These are phyloP conservation scores for Pseudogymnoascus sp. DNA, from an alignment of 2,329 filamentous ascomycete species.

Conservation along the genomic window DNA sequence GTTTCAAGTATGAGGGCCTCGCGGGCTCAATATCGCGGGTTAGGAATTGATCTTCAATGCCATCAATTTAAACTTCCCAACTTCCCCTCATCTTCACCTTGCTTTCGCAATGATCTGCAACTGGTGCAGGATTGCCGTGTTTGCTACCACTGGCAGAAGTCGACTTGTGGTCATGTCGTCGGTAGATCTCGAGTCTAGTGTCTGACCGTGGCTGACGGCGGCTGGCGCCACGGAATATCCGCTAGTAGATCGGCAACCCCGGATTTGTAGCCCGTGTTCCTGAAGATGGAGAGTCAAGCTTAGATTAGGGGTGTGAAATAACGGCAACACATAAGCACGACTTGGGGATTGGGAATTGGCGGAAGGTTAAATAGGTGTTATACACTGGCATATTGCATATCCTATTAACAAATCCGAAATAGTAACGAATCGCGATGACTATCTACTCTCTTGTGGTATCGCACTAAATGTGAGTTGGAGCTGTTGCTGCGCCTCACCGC, in stretches of 20 bases:
- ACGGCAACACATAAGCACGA: not conserved
- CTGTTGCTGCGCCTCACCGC: too few species aligned
- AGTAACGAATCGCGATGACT: not conserved
- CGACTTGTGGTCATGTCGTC: not conserved
- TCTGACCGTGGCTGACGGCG: not conserved
- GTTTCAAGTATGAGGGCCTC: conserved; percentile 6
- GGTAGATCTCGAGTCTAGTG: not conserved
- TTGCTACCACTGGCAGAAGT: not conserved
- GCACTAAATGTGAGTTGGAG: too few species aligned
- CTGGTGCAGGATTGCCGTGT: not conserved
- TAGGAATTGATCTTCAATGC: not conserved
- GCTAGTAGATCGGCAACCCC: conserved; percentile 4
- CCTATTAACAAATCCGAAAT: not conserved
- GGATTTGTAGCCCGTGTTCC: conserved; percentile 5
- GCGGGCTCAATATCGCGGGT: not conserved
- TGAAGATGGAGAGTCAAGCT: not conserved
- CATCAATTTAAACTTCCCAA: not conserved
- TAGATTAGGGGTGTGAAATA: not conserved
- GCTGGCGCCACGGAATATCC: not conserved
- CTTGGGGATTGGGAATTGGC: not conserved
- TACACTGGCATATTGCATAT: not conserved
- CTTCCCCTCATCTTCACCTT: not conserved
- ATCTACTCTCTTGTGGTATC: too few species aligned
- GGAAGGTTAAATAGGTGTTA: not conserved
- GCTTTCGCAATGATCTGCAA: conserved; percentile 7